Percentiles rank a stretch among this genome's conserved stretches.
phyloP scores from a whole-genome alignment of 2,329 filamentous ascomycete genomes.

The Raffaelea arxii region DNA sequence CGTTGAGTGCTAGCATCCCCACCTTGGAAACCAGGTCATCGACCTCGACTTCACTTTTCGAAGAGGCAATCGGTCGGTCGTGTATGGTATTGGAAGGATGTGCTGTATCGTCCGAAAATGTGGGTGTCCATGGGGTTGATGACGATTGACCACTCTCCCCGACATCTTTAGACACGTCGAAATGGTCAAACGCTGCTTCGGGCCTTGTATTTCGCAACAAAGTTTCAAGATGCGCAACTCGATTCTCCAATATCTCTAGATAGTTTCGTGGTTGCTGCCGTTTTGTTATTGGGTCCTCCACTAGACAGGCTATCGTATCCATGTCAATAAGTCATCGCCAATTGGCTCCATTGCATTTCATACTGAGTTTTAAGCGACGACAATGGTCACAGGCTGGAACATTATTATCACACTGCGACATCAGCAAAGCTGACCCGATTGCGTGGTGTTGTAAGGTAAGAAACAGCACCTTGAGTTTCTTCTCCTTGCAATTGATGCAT shows the following conservation, averaged over 20 bases:
- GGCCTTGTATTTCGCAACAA: not conserved
- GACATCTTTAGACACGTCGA: no score
- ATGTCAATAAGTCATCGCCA: not conserved
- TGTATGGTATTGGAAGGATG: no score
- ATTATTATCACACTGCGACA: not conserved
- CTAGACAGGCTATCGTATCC: constrained; percentile 9
- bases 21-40: constrained; percentile 19
- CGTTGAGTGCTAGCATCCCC: constrained; percentile 19
- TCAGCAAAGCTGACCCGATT: no score
- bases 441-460: not conserved
- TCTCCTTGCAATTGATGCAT: constrained; percentile 13
- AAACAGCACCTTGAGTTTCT: constrained; percentile 11
- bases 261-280: constrained; percentile 20
- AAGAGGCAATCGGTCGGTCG: no score
- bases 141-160: not conserved
- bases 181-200: not conserved
- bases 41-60: not conserved
- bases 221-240: constrained; percentile 16
- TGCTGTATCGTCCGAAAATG: no score
- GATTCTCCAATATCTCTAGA: constrained; percentile 18
- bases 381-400: not conserved
- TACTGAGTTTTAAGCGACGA: not conserved
- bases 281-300: constrained; percentile 19
- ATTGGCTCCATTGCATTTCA: not conserved
- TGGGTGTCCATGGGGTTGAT: no score